phyloP scores from a whole-genome alignment of 495 filamentous ascomycete genomes.

The Tetracladium marchalianum region DNA sequence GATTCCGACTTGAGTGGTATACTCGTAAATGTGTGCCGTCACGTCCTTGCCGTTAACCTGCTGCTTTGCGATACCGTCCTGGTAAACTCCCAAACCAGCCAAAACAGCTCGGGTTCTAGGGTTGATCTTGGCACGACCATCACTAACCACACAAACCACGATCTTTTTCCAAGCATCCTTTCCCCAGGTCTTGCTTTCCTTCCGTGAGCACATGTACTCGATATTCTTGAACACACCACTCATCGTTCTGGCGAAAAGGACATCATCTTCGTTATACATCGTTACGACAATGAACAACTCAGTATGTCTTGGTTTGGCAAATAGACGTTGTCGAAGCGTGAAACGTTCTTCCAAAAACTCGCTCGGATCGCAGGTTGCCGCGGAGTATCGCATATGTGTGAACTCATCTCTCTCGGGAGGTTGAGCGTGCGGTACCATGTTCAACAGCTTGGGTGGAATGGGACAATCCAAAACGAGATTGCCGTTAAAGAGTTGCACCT shows the following conservation, averaged over 20 bases:
- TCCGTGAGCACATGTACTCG: conserved; percentile 88
- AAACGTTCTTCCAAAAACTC: conserved; percentile 85
- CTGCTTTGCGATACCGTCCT: conserved; percentile 98
- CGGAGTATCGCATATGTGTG: conserved; percentile 97
- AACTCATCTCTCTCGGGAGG: conserved; percentile 88
- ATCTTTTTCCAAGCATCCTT: conserved; percentile 99
- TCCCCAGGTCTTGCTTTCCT: conserved; percentile 93
- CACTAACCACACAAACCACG: conserved; percentile 95
- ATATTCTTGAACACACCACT: conserved; percentile 97
- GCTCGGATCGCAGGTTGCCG: conserved; percentile 88
- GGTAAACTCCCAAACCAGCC: conserved; percentile 90
- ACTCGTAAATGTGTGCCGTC: conserved; percentile 98
- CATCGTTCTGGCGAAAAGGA: conserved; percentile 93
- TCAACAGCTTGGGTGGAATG: conserved; percentile 79
- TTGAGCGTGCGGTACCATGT: conserved; percentile 71
- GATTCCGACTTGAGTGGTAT: conserved; percentile 87
- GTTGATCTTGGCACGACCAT: conserved; percentile 98
- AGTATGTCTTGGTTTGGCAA: conserved; percentile 85
- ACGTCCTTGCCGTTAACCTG: conserved; percentile 96
- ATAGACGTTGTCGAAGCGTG: conserved; percentile 87
- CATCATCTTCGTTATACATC: conserved; percentile 99
- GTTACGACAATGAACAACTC: conserved; percentile 97
- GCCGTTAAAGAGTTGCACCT: conserved; percentile 91
- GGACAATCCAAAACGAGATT: conserved; percentile 98
- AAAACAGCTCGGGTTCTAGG: conserved; percentile 81